Evolutionary conservation across 2,329 filamentous ascomycete genomes (phyloP), one percentile per base, ranked within the genome.

Genomic region (Cordyceps cateniannulata): DNA sequence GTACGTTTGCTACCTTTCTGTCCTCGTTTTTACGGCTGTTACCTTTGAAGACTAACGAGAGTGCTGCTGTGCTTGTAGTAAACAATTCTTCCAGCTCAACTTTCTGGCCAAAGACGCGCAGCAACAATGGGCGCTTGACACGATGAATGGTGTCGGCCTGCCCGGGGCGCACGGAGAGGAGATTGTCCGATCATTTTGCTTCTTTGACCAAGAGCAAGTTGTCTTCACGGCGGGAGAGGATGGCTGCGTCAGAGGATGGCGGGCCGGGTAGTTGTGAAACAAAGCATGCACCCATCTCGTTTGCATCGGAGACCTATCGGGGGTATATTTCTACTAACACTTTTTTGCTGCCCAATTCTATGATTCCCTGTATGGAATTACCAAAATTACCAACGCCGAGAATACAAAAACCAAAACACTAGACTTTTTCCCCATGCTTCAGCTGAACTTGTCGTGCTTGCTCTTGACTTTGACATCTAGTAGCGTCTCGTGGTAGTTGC

Each of bases 381-480:
- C 24, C 32, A 55, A 61, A 47, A 44, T 2, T n/a, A 48, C 38
- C n/a, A 56, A 44, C 27, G 18, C 38, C 24, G 24, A 29, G 5
- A 55, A 38, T 14, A 16, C 35, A 47, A 29, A 25, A 42, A 4
- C 18, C 14, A 8, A 22, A 7, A 9, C 32, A 35, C 10, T 10
- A 9, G 32, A 35, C 32, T 35, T 35, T 35, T 18, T n/a, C 5
- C 12, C 9, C 14, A 22, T 22, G 24, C 24, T 24, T 73, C 64
- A 76, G 10, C 72, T 71, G 66, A 71, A 96, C 73, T 96, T 96
- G 76, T 96, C 92, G 75, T 96, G 93, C 77, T 96, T 96, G 60
- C 86, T 87, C 78, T 96, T 96, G 32, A 95, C 88, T 74, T 93
- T 95, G 60, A 97, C 79, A 75, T 96, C 87, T 65, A 98, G 75